A percentile compares a stretch with the other conserved stretches of the same genome.
Evolutionary conservation across 148 eudicot species (phyloP).

Genomic region (Rhododendron simsii): DNA sequence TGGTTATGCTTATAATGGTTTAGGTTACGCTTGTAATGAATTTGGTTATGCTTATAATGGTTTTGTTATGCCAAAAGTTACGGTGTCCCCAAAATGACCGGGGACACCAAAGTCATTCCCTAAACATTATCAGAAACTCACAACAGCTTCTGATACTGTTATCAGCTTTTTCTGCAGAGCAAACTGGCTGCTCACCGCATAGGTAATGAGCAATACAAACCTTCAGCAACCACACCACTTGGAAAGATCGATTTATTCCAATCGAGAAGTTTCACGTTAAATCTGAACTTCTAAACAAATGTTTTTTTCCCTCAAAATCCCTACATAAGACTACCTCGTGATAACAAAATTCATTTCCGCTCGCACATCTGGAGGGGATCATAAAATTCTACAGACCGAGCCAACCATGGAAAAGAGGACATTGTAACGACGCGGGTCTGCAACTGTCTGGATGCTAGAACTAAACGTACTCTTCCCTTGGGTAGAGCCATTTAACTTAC

Average conservation of each 20-base stretch:
- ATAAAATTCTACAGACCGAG: conserved; percentile 41
- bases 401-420: conserved; percentile 34
- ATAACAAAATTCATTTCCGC: conserved; percentile 74
- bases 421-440: conserved; percentile 9
- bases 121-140: neutral
- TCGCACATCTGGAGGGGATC: conserved; percentile 38
- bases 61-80: no score
- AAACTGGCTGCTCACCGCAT: neutral
- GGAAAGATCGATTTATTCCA: conserved; percentile 26
- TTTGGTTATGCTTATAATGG: no score
- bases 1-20: no score
- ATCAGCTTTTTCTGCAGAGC: conserved; percentile 3
- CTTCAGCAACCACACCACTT: neutral
- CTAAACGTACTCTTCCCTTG: conserved; percentile 2
- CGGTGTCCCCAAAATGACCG: no score
- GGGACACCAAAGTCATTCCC: no score
- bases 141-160: neutral
- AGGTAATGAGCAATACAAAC: neutral
- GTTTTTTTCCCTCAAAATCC: conserved; percentile 14
- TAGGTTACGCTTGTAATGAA: no score
- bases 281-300: conserved; percentile 38
- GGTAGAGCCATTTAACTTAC: conserved; percentile 42
- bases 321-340: conserved; percentile 32
- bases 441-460: neutral
- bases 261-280: conserved; percentile 26